Conservation (phyloP, 148 eudicot genomes). For the Persicaria maculosa region DNA sequence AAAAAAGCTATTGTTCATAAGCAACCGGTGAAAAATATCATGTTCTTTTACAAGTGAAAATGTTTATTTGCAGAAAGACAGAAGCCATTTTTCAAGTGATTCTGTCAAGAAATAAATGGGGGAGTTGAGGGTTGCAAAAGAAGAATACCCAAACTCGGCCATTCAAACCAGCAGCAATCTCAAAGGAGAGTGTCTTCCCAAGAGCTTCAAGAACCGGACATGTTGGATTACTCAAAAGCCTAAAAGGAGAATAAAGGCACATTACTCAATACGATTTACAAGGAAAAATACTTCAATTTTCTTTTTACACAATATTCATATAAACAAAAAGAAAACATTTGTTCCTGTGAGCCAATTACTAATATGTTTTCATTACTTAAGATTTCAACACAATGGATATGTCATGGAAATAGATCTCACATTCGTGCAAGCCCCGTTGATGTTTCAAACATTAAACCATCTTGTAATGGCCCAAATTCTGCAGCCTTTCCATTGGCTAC, state of each 20-base stretch:
- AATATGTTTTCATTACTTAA: neutral
- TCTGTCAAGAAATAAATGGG: neutral
- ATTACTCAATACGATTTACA: neutral
- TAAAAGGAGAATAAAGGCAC: conserved; percentile 13
- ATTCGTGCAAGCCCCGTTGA: conserved; percentile 88
- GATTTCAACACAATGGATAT: neutral
- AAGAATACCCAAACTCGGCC: conserved; percentile 89
- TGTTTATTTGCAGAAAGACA: neutral
- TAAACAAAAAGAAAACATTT: neutral
- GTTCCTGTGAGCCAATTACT: neutral
- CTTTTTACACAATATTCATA: neutral
- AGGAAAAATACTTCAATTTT: neutral
- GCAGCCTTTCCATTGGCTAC: conserved; percentile 83
- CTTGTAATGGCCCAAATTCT: conserved; percentile 83
- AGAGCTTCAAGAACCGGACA: conserved; percentile 83
- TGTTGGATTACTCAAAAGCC: conserved; percentile 77
- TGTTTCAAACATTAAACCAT: conserved; percentile 84
- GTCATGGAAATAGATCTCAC: conserved; percentile 33
- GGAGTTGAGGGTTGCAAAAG: neutral
- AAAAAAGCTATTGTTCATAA: no score
- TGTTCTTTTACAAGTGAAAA: no score
- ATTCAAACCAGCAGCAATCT: conserved; percentile 86
- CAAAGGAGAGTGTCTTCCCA: conserved; percentile 88
- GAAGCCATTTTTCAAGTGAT: neutral
- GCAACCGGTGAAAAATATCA: no score